These are phyloP conservation scores for Citrus medica DNA, from an alignment of 345 rosid species.

Conservation along the genomic window DNA sequence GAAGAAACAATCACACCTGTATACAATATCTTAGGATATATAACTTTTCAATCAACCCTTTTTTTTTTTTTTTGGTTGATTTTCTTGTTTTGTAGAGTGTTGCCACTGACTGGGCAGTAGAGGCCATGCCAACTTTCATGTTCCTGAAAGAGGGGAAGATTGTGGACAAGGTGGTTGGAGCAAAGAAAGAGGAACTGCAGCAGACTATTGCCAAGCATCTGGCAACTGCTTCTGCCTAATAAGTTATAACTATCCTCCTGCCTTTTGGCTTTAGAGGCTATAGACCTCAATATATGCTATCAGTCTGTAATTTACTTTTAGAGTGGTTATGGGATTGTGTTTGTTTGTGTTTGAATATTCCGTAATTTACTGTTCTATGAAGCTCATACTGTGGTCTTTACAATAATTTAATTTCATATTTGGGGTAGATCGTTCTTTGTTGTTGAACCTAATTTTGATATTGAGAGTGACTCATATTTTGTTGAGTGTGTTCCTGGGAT, in stretches of 20 bases:
- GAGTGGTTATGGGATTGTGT: not conserved
- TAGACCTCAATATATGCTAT: conserved; percentile 1
- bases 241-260: not conserved
- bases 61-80: not conserved
- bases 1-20: not conserved
- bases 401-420: not conserved
- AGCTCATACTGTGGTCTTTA: not conserved
- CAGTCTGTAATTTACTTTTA: not conserved
- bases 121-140: conserved; percentile 81
- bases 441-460: not conserved
- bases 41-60: not conserved
- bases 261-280: conserved; percentile 10
- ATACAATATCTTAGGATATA: not conserved
- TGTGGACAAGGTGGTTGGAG: conserved; percentile 72
- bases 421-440: not conserved
- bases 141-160: conserved; percentile 68
- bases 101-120: conserved; percentile 65
- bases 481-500: not conserved
- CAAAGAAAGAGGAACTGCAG: conserved; percentile 73
- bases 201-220: conserved; percentile 55
- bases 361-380: not conserved
- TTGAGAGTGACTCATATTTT: not conserved
- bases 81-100: conserved; percentile 43
- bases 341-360: not conserved
- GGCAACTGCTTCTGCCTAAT: conserved; percentile 41